phyloP scores from a whole-genome alignment of 225 moss, liverwort and hornwort genomes.

The Anthoceros angustus region DNA sequence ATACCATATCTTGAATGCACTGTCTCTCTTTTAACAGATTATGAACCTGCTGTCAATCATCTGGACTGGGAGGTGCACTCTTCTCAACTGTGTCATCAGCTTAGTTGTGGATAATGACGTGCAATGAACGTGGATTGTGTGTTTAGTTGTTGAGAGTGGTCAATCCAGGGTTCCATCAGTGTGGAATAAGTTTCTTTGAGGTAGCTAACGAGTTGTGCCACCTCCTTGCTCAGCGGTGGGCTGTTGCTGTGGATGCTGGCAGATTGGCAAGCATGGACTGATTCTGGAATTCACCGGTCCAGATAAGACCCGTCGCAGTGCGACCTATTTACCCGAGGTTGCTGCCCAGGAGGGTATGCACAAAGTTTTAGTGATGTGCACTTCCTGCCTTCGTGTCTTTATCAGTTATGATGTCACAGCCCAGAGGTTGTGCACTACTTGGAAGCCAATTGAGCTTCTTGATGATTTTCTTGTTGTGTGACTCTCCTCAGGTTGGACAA shows the following conservation, averaged over 20 bases:
- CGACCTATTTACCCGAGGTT: slow-evolving; percentile 93
- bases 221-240: neutral
- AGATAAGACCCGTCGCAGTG: slow-evolving; percentile 75
- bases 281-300: slow-evolving; percentile 92
- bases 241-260: slow-evolving; percentile 8
- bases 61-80: slow-evolving; percentile 98
- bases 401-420: neutral
- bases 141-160: slow-evolving; percentile 6
- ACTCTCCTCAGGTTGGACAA: slow-evolving; percentile 62
- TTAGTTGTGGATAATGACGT: slow-evolving; percentile 9
- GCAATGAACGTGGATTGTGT: slow-evolving; percentile 10
- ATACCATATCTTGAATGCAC: slow-evolving; percentile 99
- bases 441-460: neutral
- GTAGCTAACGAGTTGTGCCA: neutral
- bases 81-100: neutral
- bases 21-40: slow-evolving; percentile 95
- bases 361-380: neutral
- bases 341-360: slow-evolving; percentile 82
- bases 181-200: neutral
- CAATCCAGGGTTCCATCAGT: neutral
- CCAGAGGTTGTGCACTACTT: neutral
- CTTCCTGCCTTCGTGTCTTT: neutral
- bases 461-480: neutral
- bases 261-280: slow-evolving; percentile 99
- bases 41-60: slow-evolving; percentile 85